Evolutionary conservation across 2,329 filamentous ascomycete genomes (phyloP).

Genomic region (Sporothrix phasma): DNA sequence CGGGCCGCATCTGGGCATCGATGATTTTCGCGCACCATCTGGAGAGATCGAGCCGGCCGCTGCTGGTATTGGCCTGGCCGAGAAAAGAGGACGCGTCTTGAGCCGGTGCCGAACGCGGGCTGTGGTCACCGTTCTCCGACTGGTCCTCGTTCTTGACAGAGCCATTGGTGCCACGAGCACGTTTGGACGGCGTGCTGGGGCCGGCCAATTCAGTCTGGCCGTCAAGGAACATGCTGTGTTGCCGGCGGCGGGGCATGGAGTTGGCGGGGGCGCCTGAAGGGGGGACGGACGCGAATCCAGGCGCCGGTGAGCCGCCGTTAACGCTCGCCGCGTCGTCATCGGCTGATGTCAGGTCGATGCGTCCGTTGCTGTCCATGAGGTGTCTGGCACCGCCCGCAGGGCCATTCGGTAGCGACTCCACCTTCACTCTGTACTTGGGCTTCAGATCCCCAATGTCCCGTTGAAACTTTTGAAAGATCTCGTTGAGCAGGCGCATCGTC

Average conservation of each 20-base stretch:
- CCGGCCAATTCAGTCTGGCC: slow-evolving; percentile 1
- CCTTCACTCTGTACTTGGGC: slow-evolving; percentile 35
- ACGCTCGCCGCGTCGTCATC: slow-evolving; percentile 29
- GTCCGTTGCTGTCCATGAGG: not conserved
- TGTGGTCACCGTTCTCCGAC: slow-evolving; percentile 6
- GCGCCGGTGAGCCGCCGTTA: slow-evolving; percentile 5
- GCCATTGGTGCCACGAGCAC: slow-evolving; percentile 12
- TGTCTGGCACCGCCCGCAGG: not conserved
- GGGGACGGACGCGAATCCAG: not conserved
- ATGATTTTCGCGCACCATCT: slow-evolving; percentile 47
- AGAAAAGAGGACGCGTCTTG: not conserved
- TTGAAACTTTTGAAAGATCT: slow-evolving; percentile 42
- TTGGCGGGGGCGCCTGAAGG: not conserved
- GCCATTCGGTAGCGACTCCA: not conserved
- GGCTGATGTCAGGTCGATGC: slow-evolving; percentile 27
- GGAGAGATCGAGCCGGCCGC: slow-evolving; percentile 29
- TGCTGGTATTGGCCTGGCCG: not conserved
- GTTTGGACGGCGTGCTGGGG: slow-evolving; percentile 14
- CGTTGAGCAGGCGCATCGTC: slow-evolving; percentile 37
- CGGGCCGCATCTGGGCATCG: slow-evolving; percentile 41
- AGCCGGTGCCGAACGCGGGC: not conserved
- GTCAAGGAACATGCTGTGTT: slow-evolving; percentile 14
- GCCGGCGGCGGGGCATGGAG: slow-evolving; percentile 14
- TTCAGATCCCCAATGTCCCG: slow-evolving; percentile 37
- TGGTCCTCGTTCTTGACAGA: slow-evolving; percentile 22